phyloP scores from a whole-genome alignment of 2,329 filamentous ascomycete species.

The Hawksworthiomyces lignivorus region DNA sequence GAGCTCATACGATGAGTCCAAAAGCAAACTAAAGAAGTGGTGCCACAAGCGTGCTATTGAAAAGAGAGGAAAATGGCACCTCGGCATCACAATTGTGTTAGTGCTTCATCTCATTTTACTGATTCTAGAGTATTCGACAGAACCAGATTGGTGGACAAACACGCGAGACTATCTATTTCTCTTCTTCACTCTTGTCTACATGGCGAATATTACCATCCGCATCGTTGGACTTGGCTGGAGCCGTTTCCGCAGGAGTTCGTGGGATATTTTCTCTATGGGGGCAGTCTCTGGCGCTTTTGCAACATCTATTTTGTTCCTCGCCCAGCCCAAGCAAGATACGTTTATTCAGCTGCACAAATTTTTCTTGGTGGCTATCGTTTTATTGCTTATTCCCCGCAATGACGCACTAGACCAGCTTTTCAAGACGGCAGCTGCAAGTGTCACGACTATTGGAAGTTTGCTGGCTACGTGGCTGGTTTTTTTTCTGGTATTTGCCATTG shows the following conservation, averaged over 20 bases:
- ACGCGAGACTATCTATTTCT: slow-evolving; percentile 73
- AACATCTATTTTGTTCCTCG: slow-evolving; percentile 73
- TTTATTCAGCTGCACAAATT: slow-evolving; percentile 86
- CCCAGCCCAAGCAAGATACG: slow-evolving; percentile 47
- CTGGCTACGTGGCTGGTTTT: slow-evolving; percentile 96
- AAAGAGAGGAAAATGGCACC: slow-evolving; percentile 89
- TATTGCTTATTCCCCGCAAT: slow-evolving; percentile 90
- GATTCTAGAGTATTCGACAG: slow-evolving; percentile 76
- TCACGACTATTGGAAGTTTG: slow-evolving; percentile 83
- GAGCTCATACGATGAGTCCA: slow-evolving; percentile 71
- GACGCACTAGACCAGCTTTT: slow-evolving; percentile 96
- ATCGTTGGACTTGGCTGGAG: slow-evolving; percentile 86
- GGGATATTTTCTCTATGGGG: slow-evolving; percentile 85
- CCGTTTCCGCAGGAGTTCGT: slow-evolving; percentile 84
- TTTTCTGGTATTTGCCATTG: slow-evolving; percentile 93
- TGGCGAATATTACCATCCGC: slow-evolving; percentile 74
- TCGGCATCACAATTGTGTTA: slow-evolving; percentile 68
- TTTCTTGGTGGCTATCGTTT: slow-evolving; percentile 81
- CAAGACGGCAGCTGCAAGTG: slow-evolving; percentile 92
- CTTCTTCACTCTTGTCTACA: slow-evolving; percentile 71
- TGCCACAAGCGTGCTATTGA: slow-evolving; percentile 91
- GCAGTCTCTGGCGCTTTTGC: slow-evolving; percentile 70
- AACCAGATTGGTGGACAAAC: slow-evolving; percentile 61
- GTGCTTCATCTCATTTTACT: slow-evolving; percentile 77
- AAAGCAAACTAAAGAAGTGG: slow-evolving; percentile 78